These are phyloP conservation scores for Termitomyces sp. DNA, from an alignment of 768 basidiomycete genomes.

Conservation along the genomic window DNA sequence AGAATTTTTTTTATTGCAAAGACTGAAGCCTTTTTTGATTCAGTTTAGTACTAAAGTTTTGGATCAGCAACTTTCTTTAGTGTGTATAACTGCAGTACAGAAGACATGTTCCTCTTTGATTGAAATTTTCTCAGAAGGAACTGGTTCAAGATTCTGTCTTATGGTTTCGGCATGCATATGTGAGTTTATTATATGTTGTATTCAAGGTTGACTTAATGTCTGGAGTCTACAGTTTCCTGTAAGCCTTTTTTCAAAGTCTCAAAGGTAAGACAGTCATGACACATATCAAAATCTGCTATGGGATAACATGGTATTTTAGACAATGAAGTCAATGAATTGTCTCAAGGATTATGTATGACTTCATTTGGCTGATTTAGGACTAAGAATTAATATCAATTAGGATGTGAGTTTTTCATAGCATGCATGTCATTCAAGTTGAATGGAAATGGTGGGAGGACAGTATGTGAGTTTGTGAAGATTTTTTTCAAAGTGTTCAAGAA, in stretches of 20 bases:
- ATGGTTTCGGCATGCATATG: conserved; percentile 5
- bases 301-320: neutral
- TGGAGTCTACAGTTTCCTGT: neutral
- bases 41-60: neutral
- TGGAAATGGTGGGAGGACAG: neutral
- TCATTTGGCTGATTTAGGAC: neutral
- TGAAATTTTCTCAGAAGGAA: neutral
- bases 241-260: neutral
- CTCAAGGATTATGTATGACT: neutral
- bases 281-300: neutral
- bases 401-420: neutral
- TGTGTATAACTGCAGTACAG: neutral
- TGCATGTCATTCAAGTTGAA: no score
- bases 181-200: neutral
- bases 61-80: neutral
- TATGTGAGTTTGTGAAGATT: neutral
- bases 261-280: neutral
- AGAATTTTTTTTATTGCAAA: neutral
- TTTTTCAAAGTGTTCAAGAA: no score
- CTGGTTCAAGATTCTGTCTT: conserved; percentile 1
- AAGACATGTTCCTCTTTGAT: neutral
- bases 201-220: no score
- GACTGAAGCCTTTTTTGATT: neutral
- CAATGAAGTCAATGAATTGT: neutral
- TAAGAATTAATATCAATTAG: neutral